These are phyloP conservation scores for Massariosphaeria phaeospora DNA, from an alignment of 495 filamentous ascomycete genomes.

Conservation along the genomic window DNA sequence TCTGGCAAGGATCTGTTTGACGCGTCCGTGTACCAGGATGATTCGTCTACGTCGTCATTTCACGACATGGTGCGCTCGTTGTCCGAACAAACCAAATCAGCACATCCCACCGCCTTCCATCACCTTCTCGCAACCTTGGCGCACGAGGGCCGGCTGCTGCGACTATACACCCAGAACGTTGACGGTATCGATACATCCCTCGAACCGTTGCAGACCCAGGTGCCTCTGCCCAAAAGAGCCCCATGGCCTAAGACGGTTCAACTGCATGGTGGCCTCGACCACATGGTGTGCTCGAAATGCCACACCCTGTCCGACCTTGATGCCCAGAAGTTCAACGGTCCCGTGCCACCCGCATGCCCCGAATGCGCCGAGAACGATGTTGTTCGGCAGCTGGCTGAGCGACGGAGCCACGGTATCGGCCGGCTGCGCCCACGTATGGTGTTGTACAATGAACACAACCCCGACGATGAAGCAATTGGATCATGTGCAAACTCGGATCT, in stretches of 20 bases:
- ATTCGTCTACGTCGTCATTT: constrained; percentile 79
- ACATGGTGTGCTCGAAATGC: constrained; percentile 96
- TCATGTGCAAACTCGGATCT: constrained; percentile 80
- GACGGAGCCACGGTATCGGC: constrained; percentile 90
- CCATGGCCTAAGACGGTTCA: constrained; percentile 93
- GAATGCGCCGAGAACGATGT: constrained; percentile 70
- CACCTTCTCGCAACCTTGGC: constrained; percentile 86
- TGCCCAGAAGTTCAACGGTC: constrained; percentile 72
- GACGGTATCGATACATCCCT: constrained; percentile 89
- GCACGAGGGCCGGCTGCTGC: constrained; percentile 81
- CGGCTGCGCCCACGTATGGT: constrained; percentile 88
- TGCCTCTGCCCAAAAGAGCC: constrained; percentile 70
- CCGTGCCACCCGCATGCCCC: constrained; percentile 74
- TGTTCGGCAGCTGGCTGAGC: constrained; percentile 72
- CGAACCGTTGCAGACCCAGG: constrained; percentile 67
- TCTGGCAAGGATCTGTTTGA: constrained; percentile 96
- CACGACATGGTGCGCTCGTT: constrained; percentile 92
- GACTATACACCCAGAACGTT: constrained; percentile 93
- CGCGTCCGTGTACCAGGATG: constrained; percentile 91
- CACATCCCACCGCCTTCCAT: constrained; percentile 84
- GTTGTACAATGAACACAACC: constrained; percentile 94
- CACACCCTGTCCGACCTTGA: constrained; percentile 70
- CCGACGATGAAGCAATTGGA: constrained; percentile 92
- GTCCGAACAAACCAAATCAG: constrained; percentile 65
- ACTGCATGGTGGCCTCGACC: constrained; percentile 86